Conservation (phyloP, 2,329 filamentous ascomycete genomes). For the Chaetomium sp. region DNA sequence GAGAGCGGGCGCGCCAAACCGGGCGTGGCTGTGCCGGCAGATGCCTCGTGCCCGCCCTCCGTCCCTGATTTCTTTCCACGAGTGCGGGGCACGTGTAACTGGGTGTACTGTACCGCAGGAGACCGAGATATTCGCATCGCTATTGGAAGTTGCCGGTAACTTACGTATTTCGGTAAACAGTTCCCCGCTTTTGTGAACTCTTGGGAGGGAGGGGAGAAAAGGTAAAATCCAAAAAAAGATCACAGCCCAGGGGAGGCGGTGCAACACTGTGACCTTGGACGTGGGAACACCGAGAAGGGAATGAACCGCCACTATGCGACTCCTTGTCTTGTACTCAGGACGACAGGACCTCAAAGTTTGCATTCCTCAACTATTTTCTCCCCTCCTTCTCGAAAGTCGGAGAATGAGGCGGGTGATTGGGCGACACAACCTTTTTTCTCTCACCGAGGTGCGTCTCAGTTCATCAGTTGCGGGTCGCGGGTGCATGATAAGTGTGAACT, state of each 20-base stretch:
- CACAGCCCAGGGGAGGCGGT: conserved; percentile 19
- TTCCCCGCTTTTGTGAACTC: no score
- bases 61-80: conserved; percentile 19
- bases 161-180: not conserved
- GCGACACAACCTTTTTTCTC: no score
- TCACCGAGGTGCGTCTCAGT: no score
- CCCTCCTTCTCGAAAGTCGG: not conserved
- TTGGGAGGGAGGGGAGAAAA: conserved; percentile 17
- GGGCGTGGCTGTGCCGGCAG: conserved; percentile 21
- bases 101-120: not conserved
- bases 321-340: not conserved
- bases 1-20: conserved; percentile 15
- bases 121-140: not conserved
- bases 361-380: not conserved
- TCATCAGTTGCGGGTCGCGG: no score
- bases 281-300: conserved; percentile 10
- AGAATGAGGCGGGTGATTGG: not conserved
- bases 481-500: no score
- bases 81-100: not conserved
- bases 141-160: not conserved
- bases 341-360: conserved; percentile 7
- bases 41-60: conserved; percentile 2
- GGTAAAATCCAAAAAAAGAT: conserved; percentile 27
- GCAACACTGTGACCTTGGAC: conserved; percentile 23
- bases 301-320: conserved; percentile 8